Base-by-base conservation (phyloP, 176 grass and related monocot species). In the Aegilops longissima region DNA sequence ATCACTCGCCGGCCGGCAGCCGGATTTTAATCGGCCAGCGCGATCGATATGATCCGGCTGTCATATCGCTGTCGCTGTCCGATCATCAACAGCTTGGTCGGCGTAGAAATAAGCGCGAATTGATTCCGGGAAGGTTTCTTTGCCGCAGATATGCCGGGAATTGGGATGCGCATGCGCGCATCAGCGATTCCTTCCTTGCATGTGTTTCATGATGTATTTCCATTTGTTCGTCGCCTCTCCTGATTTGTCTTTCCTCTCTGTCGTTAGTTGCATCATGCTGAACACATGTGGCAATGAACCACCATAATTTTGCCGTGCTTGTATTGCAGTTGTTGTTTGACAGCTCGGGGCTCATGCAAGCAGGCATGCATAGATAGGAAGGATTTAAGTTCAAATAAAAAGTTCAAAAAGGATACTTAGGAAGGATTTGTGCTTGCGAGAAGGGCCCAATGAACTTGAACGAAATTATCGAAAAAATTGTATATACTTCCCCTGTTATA, bases 21-120 rank as follows among this genome's bases (percentile, higher is more conserved):
- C 17, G 58, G 25, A 80, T 3, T 76, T 54, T 76, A 76, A 76
- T 76, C 45, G 16, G 73, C 73, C 73, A 76, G 73, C 25, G 44
- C 47, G 45, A 76, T 76, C 25, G 73, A 20, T 77, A 27, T 56
- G 73, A 52, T 20, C 24, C 47, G 73, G 73, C 14, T 77, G 73
- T 77, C 27, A 77, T 56, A 27, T 1, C 27, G 73, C 8, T 77
- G 73, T 18, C 47, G 45, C 18, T 36, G 17, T 70, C 33, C 67
- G 47, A 20, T 20, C 8, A 77, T 77, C 73, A 77, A 77, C 47
- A 77, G 25, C 73, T 12, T 29, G 14, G 20, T 56, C 45, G 42
- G 73, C 73, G 14, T 76, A 27, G 45, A 54, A 56, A 11, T 54
- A 77, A 31, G 52, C 73, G 17, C 27, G 27, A 56, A 33, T 56